phyloP scores from a whole-genome alignment of 306 rosid genomes.

The Glycine soja region DNA sequence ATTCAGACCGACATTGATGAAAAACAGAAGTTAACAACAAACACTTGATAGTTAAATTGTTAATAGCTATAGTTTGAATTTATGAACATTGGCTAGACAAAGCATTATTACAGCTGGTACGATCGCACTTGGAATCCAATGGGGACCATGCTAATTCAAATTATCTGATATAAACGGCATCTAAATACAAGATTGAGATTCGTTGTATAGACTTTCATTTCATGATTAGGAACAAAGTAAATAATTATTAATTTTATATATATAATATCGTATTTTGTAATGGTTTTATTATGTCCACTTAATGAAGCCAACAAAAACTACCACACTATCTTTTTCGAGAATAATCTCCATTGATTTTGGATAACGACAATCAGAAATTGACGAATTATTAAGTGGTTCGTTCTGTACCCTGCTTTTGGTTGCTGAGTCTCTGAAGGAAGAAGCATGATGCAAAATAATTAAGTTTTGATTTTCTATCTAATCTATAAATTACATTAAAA shows the following conservation, averaged over 20 bases:
- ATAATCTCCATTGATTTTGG: constrained; percentile 2
- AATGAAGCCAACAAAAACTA: constrained; percentile 16
- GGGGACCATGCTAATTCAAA: not conserved
- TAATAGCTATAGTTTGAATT: not conserved
- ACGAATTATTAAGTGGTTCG: not conserved
- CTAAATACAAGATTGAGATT: not conserved
- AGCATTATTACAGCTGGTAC: not conserved
- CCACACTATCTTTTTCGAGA: constrained; percentile 8
- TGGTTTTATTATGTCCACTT: constrained; percentile 25
- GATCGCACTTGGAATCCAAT: not conserved
- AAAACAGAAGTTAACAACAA: not conserved
- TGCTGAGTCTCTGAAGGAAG: not conserved
- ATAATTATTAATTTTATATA: constrained; percentile 28
- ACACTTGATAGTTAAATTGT: no score
- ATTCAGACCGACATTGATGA: not conserved
- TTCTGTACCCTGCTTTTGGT: not conserved
- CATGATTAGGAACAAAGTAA: not conserved
- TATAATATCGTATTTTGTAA: constrained; percentile 26
- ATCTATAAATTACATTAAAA: not conserved
- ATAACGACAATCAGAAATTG: not conserved
- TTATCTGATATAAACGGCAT: not conserved
- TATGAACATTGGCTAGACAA: not conserved
- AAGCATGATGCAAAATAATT: not conserved
- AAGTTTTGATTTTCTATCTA: not conserved
- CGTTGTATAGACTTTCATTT: not conserved